Evolutionary conservation across 202 grass and related monocot genomes (phyloP).

Genomic region (Setaria italica): DNA sequence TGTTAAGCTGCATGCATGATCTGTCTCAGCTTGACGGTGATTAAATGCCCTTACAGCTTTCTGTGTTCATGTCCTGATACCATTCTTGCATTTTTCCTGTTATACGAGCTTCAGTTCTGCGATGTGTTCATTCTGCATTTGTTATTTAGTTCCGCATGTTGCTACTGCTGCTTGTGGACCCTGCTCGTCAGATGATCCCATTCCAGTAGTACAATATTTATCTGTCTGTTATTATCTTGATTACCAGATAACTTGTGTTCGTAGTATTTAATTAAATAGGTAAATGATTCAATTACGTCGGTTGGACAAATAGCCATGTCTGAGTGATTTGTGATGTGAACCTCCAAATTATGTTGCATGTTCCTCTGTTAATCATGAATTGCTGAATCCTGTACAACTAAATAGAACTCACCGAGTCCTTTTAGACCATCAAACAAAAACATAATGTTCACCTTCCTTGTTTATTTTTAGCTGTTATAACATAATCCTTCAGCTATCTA

Average conservation of each 20-base stretch:
- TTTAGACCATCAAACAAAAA: background rate
- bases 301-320: background rate
- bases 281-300: background rate
- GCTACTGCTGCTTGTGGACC: background rate
- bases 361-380: slow-evolving; percentile 1
- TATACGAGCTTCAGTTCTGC: background rate
- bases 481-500: background rate
- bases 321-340: background rate
- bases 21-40: background rate
- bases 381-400: background rate
- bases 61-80: background rate
- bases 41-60: background rate
- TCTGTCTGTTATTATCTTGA: background rate
- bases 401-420: too few species aligned
- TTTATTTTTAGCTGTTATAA: background rate
- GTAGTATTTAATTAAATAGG: background rate
- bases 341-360: background rate
- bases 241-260: background rate
- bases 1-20: background rate
- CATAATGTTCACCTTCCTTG: background rate
- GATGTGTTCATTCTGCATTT: background rate
- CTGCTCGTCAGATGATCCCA: background rate
- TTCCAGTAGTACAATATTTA: background rate
- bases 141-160: background rate
- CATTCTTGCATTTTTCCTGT: background rate